These are phyloP conservation scores for Extremus antarcticus DNA, from an alignment of 495 filamentous ascomycete species.

Conservation along the genomic window DNA sequence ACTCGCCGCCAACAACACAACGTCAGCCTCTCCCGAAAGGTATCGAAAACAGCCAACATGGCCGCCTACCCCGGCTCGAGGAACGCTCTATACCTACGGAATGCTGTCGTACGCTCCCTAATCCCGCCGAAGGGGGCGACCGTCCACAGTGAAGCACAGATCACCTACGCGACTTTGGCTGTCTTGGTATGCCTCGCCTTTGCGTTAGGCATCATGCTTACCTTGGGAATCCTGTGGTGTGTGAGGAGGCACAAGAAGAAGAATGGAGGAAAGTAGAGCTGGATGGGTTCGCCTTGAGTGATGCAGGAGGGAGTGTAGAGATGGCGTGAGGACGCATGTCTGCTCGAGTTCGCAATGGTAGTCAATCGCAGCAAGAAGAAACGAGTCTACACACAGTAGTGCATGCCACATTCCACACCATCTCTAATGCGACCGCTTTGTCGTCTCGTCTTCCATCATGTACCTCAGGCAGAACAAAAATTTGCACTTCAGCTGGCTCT, in stretches of 20 bases:
- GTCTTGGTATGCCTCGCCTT: not conserved
- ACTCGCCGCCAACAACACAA: not conserved
- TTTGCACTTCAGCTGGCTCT: too few species aligned
- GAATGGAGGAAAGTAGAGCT: not conserved
- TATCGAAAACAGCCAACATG: not conserved
- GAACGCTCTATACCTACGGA: not conserved
- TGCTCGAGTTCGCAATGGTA: too few species aligned
- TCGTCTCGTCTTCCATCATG: too few species aligned
- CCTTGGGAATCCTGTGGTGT: not conserved
- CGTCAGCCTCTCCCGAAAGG: not conserved
- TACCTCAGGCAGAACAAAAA: too few species aligned
- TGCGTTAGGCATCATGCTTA: not conserved
- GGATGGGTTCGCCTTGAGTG: not conserved
- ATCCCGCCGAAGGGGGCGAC: not conserved
- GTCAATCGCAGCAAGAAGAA: too few species aligned
- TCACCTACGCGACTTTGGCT: not conserved
- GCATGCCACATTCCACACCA: too few species aligned
- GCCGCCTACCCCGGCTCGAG: not conserved
- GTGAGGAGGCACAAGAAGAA: not conserved
- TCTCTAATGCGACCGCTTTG: too few species aligned
- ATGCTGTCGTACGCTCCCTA: not conserved
- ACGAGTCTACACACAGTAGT: too few species aligned
- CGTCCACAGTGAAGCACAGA: not conserved
- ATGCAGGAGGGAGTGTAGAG: not conserved
- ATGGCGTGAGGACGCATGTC: not conserved